Evolutionary conservation across 352 stramenopile species (phyloP).

Genomic region (Phytophthora sansomeana): DNA sequence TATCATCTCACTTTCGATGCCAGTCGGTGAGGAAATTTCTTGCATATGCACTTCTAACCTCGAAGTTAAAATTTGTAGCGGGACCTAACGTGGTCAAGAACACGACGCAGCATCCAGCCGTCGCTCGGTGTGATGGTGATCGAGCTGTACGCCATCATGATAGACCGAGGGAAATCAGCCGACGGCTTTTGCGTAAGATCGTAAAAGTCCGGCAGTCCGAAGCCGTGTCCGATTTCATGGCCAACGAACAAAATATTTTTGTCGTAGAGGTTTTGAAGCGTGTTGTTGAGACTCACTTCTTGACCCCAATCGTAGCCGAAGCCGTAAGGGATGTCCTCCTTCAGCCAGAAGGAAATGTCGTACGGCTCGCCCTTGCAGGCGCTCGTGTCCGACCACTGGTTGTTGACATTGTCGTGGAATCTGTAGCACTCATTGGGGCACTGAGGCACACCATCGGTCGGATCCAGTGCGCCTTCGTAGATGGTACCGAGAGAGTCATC

Average conservation of each 20-base stretch:
- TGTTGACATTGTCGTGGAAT: slow-evolving; percentile 7
- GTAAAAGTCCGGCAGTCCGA: slow-evolving; percentile 11
- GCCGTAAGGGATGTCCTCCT: slow-evolving; percentile 2
- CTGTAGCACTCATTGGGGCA: slow-evolving; percentile 20
- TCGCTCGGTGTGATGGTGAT: slow-evolving; percentile 20
- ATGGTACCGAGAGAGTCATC: slow-evolving; percentile 24
- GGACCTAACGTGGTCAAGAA: slow-evolving; percentile 19
- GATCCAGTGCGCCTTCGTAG: slow-evolving; percentile 11
- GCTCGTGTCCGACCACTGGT: slow-evolving; percentile 10
- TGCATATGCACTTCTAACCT: too few relatives aligned
- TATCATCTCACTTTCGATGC: too few relatives aligned
- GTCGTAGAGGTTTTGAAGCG: not conserved
- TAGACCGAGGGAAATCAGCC: not conserved
- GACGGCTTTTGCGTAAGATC: not conserved
- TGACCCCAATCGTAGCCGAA: slow-evolving; percentile 10
- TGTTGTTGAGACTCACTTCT: slow-evolving; percentile 5
- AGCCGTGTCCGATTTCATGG: slow-evolving; percentile 12
- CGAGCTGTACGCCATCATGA: slow-evolving; percentile 14
- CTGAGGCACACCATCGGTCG: slow-evolving; percentile 8
- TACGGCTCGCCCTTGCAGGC: slow-evolving; percentile 4
- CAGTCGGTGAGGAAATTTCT: too few relatives aligned
- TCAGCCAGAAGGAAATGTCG: slow-evolving; percentile 23
- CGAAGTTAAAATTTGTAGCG: slow-evolving; percentile 25
- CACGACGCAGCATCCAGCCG: slow-evolving; percentile 32
- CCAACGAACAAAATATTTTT: slow-evolving; percentile 4